A percentile compares a stretch with the other conserved stretches of the same genome.
Evolutionary conservation across 257 asterid genomes (phyloP).

Genomic region (Nicotiana tomentosiformis): DNA sequence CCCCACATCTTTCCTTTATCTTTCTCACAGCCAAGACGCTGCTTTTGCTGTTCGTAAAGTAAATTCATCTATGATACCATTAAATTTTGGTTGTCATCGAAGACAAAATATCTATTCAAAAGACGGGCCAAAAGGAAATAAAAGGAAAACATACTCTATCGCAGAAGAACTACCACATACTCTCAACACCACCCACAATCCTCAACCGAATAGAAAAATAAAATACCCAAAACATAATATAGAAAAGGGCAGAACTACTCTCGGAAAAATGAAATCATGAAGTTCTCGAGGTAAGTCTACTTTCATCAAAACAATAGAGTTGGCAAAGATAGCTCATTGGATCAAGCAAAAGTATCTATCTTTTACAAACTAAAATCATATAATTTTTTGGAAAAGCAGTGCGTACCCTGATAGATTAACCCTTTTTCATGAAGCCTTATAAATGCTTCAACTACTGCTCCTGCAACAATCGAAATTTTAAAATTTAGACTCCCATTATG

Average conservation of each 20-base stretch:
- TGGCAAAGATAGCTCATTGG: neutral
- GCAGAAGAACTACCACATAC: neutral
- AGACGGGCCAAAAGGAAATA: neutral
- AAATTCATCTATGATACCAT: neutral
- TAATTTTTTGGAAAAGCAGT: conserved; percentile 2
- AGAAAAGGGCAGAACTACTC: neutral
- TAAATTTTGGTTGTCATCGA: neutral
- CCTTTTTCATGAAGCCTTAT: conserved; percentile 96
- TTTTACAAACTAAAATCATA: neutral
- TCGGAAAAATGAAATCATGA: neutral
- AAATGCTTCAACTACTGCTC: conserved; percentile 92
- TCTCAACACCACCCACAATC: neutral
- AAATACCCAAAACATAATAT: neutral
- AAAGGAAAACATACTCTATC: neutral
- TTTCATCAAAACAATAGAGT: neutral
- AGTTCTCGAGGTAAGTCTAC: conserved; percentile 1
- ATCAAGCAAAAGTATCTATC: neutral
- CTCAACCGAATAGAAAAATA: conserved; percentile 2
- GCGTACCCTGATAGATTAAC: conserved; percentile 82
- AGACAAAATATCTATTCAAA: neutral
- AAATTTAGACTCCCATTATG: conserved; percentile 2
- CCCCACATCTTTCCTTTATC: neutral
- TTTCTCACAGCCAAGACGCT: neutral
- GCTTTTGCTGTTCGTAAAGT: neutral
- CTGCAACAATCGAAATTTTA: conserved; percentile 42